A percentile compares a stretch with the other conserved stretches of the same genome.
Conservation (phyloP, 2,329 filamentous ascomycete genomes). For the Microascus cirrosus region DNA sequence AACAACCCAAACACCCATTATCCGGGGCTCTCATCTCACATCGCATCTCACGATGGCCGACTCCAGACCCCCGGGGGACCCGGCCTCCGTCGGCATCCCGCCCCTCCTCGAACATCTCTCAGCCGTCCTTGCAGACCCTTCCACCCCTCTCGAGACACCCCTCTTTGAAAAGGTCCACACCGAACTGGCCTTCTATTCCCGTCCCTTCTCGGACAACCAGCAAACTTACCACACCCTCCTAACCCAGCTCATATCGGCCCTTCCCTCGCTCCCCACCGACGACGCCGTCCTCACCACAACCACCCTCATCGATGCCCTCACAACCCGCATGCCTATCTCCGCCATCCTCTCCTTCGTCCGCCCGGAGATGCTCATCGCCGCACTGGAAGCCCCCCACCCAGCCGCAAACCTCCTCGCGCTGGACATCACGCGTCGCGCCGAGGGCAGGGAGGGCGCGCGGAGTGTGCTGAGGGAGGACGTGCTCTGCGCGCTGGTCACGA, state of each 20-base stretch:
- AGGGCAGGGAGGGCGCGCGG: background rate
- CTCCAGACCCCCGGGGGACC: conserved; percentile 1
- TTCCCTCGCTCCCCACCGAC: background rate
- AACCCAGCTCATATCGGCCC: conserved; percentile 1
- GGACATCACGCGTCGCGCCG: conserved; percentile 1
- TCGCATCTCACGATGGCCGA: background rate
- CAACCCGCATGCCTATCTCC: conserved; percentile 1
- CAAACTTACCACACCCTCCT: conserved; percentile 2
- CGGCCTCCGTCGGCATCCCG: conserved; percentile 3
- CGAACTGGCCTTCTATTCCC: conserved; percentile 2
- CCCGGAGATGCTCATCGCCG: conserved; percentile 2
- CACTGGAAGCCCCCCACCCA: conserved; percentile 1
- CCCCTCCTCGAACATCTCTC: conserved; percentile 2
- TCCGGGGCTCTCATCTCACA: background rate
- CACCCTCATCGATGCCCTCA: conserved; percentile 2
- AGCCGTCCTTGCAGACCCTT: background rate
- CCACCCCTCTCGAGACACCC: background rate
- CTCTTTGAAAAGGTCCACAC: conserved; percentile 3
- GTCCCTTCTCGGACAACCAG: conserved; percentile 2
- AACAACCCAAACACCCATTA: background rate
- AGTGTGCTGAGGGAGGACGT: background rate
- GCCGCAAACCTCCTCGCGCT: conserved; percentile 1
- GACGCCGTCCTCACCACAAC: conserved; percentile 1
- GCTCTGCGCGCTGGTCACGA: background rate
- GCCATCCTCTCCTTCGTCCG: background rate